Base-by-base conservation (phyloP, 1,284 basidiomycete species). In the Fomitiporia mediterranea region DNA sequence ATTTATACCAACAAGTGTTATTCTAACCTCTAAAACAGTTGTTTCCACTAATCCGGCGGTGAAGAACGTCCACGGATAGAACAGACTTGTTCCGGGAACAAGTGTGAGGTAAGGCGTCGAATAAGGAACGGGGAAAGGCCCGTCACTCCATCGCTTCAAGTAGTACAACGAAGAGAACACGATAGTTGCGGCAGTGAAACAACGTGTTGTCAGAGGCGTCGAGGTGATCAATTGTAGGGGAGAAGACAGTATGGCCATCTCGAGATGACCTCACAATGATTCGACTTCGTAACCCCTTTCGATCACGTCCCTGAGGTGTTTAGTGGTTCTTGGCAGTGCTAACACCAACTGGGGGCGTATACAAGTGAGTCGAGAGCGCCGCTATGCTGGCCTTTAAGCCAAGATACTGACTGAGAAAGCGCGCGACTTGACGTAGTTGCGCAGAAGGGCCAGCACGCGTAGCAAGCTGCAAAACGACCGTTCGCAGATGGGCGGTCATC, bases 41-140 rank as follows among this genome's bases (percentile, higher is more conserved):
- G 85, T 82, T 73, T 99, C 96, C 46, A 97, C 89, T 60, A 96
- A 83, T 8, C 83, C 86, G 1, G 92, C 85, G 0, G 90, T 94
- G 25, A 95, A 70, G 58, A 99, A 80, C 1, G 93, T 94, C 95
- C 94, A 99, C 27, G 96, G 96, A 64, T 88, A 89, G 73, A 89
- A 92, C 46, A 93, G 69, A 65, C 89, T 89, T 32, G 79, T 80
- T 27, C 91, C 94, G 1, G 96, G 94, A 8, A 94, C 78, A 53
- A 98, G 74, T 11, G 90, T 86, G 63, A 98, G 77, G 75, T 91
- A 98, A 15, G 91, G 86, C 32, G 79, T 60, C 64, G 72, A 68
- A 68, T 74, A 64, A 68, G 51, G 51, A 21, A 23, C 23, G 7
- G 47, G 75, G n/a, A n/a, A n/a, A n/a, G n/a, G n/a, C n/a, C n/a